These are phyloP conservation scores for Poterioochromonas sp. DNA, from an alignment of 352 stramenopile genomes.

Conservation along the genomic window DNA sequence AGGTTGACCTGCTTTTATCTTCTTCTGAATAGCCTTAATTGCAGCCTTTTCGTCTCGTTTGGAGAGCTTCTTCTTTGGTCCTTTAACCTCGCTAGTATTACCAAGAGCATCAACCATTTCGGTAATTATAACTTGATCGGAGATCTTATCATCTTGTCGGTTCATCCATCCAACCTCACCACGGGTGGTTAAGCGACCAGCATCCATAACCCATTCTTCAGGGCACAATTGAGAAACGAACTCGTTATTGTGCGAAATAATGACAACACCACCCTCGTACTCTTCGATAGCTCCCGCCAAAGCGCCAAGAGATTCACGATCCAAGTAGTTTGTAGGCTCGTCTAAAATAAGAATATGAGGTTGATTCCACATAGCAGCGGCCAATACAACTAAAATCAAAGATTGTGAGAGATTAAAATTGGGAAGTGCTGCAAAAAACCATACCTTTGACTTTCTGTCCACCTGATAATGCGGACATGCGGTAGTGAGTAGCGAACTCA, in stretches of 20 bases:
- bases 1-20: slow-evolving; percentile 58
- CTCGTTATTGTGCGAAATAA: slow-evolving; percentile 99
- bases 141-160: slow-evolving; percentile 65
- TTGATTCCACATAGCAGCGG: slow-evolving; percentile 89
- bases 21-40: slow-evolving; percentile 65
- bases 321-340: slow-evolving; percentile 96
- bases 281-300: slow-evolving; percentile 92
- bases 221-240: slow-evolving; percentile 90
- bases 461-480: slow-evolving; percentile 92
- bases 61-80: slow-evolving; percentile 61
- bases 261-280: slow-evolving; percentile 89
- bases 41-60: slow-evolving; percentile 67
- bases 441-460: slow-evolving; percentile 89
- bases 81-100: slow-evolving; percentile 62
- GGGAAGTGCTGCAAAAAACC: not conserved
- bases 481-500: slow-evolving; percentile 93
- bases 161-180: slow-evolving; percentile 70
- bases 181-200: slow-evolving; percentile 57
- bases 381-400: slow-evolving; percentile 79
- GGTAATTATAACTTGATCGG: slow-evolving; percentile 57
- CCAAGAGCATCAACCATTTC: slow-evolving; percentile 64
- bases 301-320: slow-evolving; percentile 99
- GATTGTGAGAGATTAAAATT: too few relatives aligned
- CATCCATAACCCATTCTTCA: slow-evolving; percentile 87
- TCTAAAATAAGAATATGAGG: slow-evolving; percentile 59